Base-by-base conservation (phyloP, 768 basidiomycete species). In the Suillus ampliporus region DNA sequence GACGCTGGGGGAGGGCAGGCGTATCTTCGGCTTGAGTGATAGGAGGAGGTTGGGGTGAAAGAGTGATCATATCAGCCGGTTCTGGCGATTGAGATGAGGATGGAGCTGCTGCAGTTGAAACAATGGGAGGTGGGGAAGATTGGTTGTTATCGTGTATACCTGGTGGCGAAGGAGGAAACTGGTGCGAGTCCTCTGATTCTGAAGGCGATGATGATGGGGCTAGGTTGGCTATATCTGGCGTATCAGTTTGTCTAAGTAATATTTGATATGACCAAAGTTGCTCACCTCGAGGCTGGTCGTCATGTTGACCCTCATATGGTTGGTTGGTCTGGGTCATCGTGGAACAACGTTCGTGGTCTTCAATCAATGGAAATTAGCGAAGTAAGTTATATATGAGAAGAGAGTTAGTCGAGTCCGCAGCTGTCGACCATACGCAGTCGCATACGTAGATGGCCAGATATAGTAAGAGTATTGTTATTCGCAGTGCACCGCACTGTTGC, bases 201-300 rank as follows among this genome's bases (percentile, higher is more conserved):
- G 54, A 56, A 56, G 38, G 54, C 54, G 14, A 37, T 54, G 38
- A 26, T 40, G 23, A 26, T 19, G 54, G 28, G 23, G 23, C 14
- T 19, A 38, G 54, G 54, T 56, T 56, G 23, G 54, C 54, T 56
- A 56, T 56, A 56, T 56, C 37, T 26, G 54, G 54, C 54, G 35
- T 54, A 23, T 17, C 15, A 34, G 28, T 28, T 50, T 19, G 26
- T 50, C 21, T 14, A 21, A 37, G 35, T n/a, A 38, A 8, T n/a
- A 34, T 15, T 3, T 6, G 6, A 34, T 37, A 54, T 56, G 37
- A 40, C 37, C 10, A 56, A 56, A 40, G 54, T 26, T 13, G 26
- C 54, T 40, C 19, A 40, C 54, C 23, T 56, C 17, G 54, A 40
- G 54, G 54, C 37, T 40, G 38, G 54, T 6, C 53, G 37, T 51